phyloP scores from a whole-genome alignment of 345 rosid species.

The Eucalyptus erythrocorys region DNA sequence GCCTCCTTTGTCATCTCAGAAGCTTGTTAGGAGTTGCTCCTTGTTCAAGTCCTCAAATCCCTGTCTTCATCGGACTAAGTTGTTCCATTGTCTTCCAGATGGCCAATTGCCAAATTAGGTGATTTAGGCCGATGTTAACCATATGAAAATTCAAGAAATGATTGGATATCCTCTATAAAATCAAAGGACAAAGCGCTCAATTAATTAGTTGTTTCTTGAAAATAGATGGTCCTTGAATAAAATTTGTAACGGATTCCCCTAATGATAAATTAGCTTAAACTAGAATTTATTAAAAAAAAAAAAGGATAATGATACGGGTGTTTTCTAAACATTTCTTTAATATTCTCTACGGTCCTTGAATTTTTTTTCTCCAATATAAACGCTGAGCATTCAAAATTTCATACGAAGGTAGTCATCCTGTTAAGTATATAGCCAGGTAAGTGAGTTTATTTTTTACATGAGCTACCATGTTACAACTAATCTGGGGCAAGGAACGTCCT shows the following conservation, averaged over 20 bases:
- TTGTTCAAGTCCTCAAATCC: too few relatives aligned
- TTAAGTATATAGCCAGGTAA: not conserved
- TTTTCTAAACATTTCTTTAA: not conserved
- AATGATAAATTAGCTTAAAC: too few relatives aligned
- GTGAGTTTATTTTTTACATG: not conserved
- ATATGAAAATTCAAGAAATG: not conserved
- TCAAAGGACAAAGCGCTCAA: not conserved
- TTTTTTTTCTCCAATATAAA: not conserved
- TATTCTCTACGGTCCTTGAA: not conserved
- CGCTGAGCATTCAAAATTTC: not conserved
- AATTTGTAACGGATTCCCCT: too few relatives aligned
- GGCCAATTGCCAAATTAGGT: not conserved
- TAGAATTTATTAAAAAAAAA: too few relatives aligned
- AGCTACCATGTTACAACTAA: not conserved
- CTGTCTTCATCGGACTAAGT: too few relatives aligned
- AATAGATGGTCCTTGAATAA: too few relatives aligned
- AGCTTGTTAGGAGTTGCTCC: too few relatives aligned
- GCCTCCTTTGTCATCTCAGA: too few relatives aligned
- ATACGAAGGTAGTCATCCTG: not conserved
- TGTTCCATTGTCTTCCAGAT: not conserved
- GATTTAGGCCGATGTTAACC: not conserved
- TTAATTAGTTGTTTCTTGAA: not conserved
- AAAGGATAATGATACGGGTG: not conserved
- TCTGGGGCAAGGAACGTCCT: not conserved
- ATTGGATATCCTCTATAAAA: not conserved